Conservation (phyloP, 2,329 filamentous ascomycete genomes). For the Paracoccidioides lutzii region DNA sequence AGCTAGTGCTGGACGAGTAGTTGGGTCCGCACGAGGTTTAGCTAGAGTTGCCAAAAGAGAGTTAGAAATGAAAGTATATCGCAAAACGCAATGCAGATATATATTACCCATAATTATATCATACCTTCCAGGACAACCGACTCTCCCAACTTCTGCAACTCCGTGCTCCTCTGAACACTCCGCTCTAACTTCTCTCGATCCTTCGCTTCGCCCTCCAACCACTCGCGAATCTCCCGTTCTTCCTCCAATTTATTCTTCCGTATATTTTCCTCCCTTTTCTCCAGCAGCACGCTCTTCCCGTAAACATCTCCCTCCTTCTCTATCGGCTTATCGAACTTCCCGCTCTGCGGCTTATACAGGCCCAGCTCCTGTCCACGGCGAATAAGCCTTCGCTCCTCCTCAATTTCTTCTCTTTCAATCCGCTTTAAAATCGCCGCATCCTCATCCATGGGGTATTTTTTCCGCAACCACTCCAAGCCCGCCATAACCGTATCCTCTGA, state of each 20-base stretch:
- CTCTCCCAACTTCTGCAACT: slow-evolving; percentile 25
- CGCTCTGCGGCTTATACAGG: slow-evolving; percentile 33
- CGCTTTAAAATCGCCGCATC: slow-evolving; percentile 36
- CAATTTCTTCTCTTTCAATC: slow-evolving; percentile 28
- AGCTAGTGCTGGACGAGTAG: slow-evolving; percentile 26
- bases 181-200: slow-evolving; percentile 23
- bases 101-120: background rate
- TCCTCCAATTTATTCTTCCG: slow-evolving; percentile 30
- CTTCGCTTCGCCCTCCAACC: slow-evolving; percentile 40
- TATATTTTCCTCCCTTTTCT: slow-evolving; percentile 29
- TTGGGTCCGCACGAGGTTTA: slow-evolving; percentile 30
- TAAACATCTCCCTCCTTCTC: slow-evolving; percentile 31
- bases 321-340: slow-evolving; percentile 29
- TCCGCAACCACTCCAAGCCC: slow-evolving; percentile 31
- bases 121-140: slow-evolving; percentile 25
- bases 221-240: slow-evolving; percentile 37
- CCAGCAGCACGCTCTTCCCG: slow-evolving; percentile 30
- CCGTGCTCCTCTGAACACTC: slow-evolving; percentile 23
- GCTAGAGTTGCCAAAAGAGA: slow-evolving; percentile 12
- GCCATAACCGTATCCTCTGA: slow-evolving; percentile 22
- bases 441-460: slow-evolving; percentile 33
- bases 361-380: slow-evolving; percentile 28
- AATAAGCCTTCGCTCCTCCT: slow-evolving; percentile 26
- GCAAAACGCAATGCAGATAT: background rate
- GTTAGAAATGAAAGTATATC: background rate